Conservation (phyloP, 1,284 basidiomycete genomes). For the Coniophora puteana region DNA sequence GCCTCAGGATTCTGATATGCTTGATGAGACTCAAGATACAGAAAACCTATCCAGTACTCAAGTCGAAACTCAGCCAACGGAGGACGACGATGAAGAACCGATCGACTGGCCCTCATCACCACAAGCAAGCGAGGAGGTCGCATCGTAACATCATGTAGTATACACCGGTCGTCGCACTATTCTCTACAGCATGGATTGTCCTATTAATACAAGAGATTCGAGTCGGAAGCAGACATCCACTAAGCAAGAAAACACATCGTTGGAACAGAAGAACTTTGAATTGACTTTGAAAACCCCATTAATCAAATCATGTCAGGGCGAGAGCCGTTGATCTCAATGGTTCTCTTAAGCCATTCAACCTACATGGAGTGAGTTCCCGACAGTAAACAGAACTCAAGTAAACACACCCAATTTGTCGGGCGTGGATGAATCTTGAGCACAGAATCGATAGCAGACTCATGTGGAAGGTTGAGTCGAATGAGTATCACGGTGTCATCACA, state of each 20-base stretch:
- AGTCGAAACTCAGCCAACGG: conserved; percentile 21
- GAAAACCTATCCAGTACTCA: conserved; percentile 1
- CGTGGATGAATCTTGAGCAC: not conserved
- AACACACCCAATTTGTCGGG: not conserved
- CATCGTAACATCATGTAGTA: not conserved
- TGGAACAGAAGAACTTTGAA: not conserved
- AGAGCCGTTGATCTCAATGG: not conserved
- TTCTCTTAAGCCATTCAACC: not conserved
- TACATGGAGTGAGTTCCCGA: not conserved
- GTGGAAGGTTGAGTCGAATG: not conserved
- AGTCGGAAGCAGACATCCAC: not conserved
- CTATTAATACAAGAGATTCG: not conserved
- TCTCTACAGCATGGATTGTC: not conserved
- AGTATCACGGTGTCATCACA: not conserved
- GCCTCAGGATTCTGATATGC: conserved; percentile 16
- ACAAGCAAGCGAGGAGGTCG: conserved; percentile 10
- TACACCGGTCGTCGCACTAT: not conserved
- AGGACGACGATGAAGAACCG: conserved; percentile 22
- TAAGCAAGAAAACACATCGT: not conserved
- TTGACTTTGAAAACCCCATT: not conserved
- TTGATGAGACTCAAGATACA: conserved; percentile 17
- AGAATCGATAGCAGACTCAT: not conserved
- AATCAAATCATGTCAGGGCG: too few relatives aligned
- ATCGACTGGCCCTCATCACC: conserved; percentile 30
- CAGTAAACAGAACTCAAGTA: not conserved